These are phyloP conservation scores for Talaromyces funiculosus DNA, from an alignment of 2,329 filamentous ascomycete species.

Conservation along the genomic window DNA sequence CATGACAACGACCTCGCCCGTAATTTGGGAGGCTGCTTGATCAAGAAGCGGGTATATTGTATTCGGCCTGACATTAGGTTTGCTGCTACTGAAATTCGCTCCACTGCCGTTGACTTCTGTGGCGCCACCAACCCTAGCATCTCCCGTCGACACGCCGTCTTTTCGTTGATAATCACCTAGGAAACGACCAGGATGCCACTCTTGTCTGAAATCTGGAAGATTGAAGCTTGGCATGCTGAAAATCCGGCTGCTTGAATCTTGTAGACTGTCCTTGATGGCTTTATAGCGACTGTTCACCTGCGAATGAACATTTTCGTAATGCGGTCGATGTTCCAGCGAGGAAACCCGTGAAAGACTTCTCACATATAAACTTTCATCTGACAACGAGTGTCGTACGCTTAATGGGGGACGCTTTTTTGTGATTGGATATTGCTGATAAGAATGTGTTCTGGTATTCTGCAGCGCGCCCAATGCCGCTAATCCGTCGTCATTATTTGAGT, in stretches of 20 bases:
- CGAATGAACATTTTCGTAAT: conserved; percentile 72
- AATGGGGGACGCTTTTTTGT: conserved; percentile 22
- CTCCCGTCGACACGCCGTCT: conserved; percentile 1
- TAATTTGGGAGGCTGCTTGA: conserved; percentile 61
- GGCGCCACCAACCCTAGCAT: conserved; percentile 3
- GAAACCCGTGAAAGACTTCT: conserved; percentile 71
- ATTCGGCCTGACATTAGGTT: conserved; percentile 16
- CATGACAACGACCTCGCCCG: conserved; percentile 79
- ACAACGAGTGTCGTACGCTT: conserved; percentile 56
- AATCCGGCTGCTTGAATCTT: conserved; percentile 71
- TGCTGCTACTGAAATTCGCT: background rate
- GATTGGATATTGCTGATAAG: conserved; percentile 25
- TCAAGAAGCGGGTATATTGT: conserved; percentile 45
- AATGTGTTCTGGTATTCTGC: conserved; percentile 27
- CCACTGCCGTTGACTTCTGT: background rate
- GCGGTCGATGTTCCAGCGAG: conserved; percentile 75
- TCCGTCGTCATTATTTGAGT: conserved; percentile 24
- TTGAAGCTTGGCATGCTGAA: conserved; percentile 44
- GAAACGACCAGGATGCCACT: conserved; percentile 32
- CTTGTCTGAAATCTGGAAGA: conserved; percentile 33
- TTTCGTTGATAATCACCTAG: conserved; percentile 23
- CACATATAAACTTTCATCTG: conserved; percentile 70
- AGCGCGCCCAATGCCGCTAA: conserved; percentile 30
- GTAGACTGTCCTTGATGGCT: conserved; percentile 80
- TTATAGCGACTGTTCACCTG: conserved; percentile 87